Conservation (phyloP, 1,284 basidiomycete species). For the Ceratobasidium sp. region DNA sequence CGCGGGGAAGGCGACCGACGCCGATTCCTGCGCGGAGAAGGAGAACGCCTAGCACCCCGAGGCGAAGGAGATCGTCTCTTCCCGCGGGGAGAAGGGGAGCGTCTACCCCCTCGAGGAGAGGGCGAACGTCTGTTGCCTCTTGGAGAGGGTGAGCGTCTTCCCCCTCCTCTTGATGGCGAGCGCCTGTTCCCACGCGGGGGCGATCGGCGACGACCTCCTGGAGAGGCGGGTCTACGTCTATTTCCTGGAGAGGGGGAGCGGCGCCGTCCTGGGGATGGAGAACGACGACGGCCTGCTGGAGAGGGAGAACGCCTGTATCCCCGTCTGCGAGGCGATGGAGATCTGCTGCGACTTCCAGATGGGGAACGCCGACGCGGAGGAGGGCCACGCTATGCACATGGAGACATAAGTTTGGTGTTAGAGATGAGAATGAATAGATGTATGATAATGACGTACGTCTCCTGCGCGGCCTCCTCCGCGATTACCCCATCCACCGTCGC, state of each 20-base stretch:
- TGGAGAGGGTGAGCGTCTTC: constrained; percentile 40
- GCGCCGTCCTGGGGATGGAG: constrained; percentile 15
- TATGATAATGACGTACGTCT: constrained; percentile 49
- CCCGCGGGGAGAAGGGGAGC: constrained; percentile 13
- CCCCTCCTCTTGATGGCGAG: constrained; percentile 2
- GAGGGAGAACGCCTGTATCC: constrained; percentile 25
- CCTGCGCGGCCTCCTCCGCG: constrained; percentile 57
- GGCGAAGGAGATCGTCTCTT: constrained; percentile 37
- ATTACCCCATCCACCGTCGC: constrained; percentile 56
- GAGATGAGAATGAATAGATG: neutral
- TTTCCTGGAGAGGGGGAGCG: constrained; percentile 26
- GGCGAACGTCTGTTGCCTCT: constrained; percentile 19
- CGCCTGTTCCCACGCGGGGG: constrained; percentile 15
- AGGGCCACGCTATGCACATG: constrained; percentile 6
- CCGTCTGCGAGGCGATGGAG: neutral
- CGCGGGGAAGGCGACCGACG: constrained; percentile 41
- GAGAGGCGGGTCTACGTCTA: constrained; percentile 29
- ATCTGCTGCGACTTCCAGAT: constrained; percentile 24
- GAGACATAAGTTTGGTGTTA: neutral
- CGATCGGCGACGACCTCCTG: neutral
- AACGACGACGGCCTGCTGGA: constrained; percentile 7
- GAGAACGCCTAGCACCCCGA: constrained; percentile 37
- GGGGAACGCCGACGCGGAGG: constrained; percentile 15
- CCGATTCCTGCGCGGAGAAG: neutral
- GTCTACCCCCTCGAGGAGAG: constrained; percentile 33